Evolutionary conservation across 2,329 filamentous ascomycete species (phyloP).

Genomic region (Diplocarpon rosae): DNA sequence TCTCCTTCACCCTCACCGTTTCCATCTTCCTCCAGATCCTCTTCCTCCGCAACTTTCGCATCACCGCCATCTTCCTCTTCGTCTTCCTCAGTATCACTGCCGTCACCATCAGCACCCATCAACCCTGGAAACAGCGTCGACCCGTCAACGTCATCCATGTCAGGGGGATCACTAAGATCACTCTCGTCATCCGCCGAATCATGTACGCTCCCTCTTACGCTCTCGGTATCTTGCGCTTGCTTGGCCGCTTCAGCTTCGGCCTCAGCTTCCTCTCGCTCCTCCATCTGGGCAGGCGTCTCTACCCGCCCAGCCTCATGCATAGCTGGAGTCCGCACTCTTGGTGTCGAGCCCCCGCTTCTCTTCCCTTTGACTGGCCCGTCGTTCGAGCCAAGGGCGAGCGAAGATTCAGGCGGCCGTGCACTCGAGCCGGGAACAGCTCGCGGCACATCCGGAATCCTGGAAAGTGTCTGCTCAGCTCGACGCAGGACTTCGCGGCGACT

Average conservation of each 20-base stretch:
- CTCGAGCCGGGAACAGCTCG: conserved; percentile 22
- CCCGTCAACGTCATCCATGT: conserved; percentile 24
- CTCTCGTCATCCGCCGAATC: conserved; percentile 44
- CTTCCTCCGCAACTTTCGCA: background rate
- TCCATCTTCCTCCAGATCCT: background rate
- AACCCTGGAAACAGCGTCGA: conserved; percentile 4
- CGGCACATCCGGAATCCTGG: conserved; percentile 28
- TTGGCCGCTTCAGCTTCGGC: background rate
- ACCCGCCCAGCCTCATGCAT: conserved; percentile 28
- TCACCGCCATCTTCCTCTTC: background rate
- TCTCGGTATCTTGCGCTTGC: conserved; percentile 25
- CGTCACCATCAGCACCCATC: background rate
- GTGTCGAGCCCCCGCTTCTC: conserved; percentile 5
- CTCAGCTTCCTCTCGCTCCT: conserved; percentile 28
- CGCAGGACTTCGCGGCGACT: conserved; percentile 41
- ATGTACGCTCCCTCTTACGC: conserved; percentile 32
- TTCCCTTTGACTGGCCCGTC: conserved; percentile 2
- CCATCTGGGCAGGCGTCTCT: conserved; percentile 18
- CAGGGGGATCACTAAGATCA: conserved; percentile 39
- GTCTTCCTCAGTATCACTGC: background rate
- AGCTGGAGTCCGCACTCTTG: background rate
- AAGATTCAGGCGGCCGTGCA: conserved; percentile 24
- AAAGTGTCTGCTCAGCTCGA: conserved; percentile 48
- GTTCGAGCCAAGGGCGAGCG: conserved; percentile 29
- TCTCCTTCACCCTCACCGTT: background rate